Conservation (phyloP, 1,284 basidiomycete species). For the Boletus mariae region DNA sequence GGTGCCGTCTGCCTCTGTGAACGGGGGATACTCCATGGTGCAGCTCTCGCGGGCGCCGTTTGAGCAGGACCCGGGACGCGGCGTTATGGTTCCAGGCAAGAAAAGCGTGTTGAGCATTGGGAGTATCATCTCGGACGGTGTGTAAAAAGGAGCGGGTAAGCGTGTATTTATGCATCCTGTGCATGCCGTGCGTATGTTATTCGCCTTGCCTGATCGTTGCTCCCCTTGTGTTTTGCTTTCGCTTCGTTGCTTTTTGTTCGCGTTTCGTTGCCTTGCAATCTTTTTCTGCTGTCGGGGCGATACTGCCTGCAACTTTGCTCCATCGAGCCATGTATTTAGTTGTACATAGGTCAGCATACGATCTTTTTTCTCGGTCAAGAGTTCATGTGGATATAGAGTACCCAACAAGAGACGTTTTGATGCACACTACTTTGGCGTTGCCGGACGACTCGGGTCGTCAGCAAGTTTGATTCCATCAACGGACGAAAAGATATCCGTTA, state of each 20-base stretch:
- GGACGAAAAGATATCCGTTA: too few relatives aligned
- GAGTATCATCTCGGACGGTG: conserved; percentile 58
- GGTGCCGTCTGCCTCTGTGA: conserved; percentile 14
- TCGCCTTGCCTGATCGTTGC: not conserved
- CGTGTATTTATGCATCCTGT: not conserved
- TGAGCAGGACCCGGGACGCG: conserved; percentile 32
- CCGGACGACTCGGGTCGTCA: too few relatives aligned
- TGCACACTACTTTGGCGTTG: too few relatives aligned
- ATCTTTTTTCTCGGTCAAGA: not conserved
- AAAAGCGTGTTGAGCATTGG: conserved; percentile 70
- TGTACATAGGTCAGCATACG: conserved; percentile 10
- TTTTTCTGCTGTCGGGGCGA: too few relatives aligned
- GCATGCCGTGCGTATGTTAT: not conserved
- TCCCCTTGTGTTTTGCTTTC: not conserved
- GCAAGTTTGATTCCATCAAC: too few relatives aligned
- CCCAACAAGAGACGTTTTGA: too few relatives aligned
- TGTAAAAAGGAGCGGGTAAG: not conserved
- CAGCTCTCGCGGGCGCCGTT: conserved; percentile 30
- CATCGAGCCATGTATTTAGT: conserved; percentile 8
- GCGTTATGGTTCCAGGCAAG: conserved; percentile 37
- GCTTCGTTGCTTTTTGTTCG: not conserved
- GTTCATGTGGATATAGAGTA: not conserved
- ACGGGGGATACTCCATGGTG: conserved; percentile 32
- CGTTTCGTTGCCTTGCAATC: not conserved
- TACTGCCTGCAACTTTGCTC: not conserved